phyloP scores from a whole-genome alignment of 768 basidiomycete genomes.

The Tricholoma furcatifolium region DNA sequence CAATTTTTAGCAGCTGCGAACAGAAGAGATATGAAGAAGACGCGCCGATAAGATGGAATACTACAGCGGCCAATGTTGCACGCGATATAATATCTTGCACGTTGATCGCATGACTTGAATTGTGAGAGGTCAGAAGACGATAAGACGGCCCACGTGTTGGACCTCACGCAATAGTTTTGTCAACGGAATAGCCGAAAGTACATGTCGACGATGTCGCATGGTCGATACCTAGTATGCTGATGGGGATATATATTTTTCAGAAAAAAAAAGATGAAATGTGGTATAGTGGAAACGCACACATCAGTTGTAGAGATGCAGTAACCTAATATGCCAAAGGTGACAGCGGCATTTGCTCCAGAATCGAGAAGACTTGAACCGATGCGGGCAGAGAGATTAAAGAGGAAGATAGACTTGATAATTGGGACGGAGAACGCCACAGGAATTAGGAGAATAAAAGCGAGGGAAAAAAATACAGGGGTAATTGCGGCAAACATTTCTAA shows the following conservation, averaged over 20 bases:
- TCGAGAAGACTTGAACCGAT: constrained; percentile 30
- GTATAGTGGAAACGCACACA: constrained; percentile 29
- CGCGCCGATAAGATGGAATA: constrained; percentile 55
- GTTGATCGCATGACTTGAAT: constrained; percentile 29
- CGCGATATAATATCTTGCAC: constrained; percentile 42
- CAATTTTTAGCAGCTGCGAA: too few species aligned
- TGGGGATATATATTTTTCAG: constrained; percentile 10
- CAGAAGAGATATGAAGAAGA: neutral
- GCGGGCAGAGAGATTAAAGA: constrained; percentile 47
- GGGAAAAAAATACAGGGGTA: constrained; percentile 42
- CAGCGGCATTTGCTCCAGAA: constrained; percentile 34
- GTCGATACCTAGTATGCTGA: constrained; percentile 43
- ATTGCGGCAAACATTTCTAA: constrained; percentile 28
- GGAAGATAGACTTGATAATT: constrained; percentile 53
- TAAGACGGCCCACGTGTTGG: neutral
- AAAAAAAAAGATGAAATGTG: constrained; percentile 13
- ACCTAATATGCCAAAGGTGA: constrained; percentile 63
- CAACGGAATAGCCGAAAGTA: constrained; percentile 54
- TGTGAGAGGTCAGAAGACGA: neutral
- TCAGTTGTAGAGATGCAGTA: constrained; percentile 53
- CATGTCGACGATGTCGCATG: constrained; percentile 22
- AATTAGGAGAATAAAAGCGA: constrained; percentile 60
- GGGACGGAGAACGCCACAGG: constrained; percentile 63
- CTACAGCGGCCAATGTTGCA: constrained; percentile 46
- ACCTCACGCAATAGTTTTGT: constrained; percentile 44